Base-by-base conservation (phyloP, 116 monocot species). In the Iris pallida region DNA sequence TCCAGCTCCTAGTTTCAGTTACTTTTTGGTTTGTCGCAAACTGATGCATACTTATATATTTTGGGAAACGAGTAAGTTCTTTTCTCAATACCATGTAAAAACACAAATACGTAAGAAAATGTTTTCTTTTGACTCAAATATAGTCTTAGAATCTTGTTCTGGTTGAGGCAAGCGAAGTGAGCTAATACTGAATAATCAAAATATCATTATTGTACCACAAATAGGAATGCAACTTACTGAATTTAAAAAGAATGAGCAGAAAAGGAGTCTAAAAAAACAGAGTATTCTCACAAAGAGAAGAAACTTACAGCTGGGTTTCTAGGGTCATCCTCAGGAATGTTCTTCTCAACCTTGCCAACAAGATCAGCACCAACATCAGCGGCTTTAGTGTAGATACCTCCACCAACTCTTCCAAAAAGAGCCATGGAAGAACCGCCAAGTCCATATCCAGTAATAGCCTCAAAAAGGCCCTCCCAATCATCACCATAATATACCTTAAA, bases 391-490 rank as follows among this genome's bases (percentile, higher is more conserved):
- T 95, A 95, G 19, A 95, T 95, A 52, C 91, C 95, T 42, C 95
- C 95, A 45, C 84, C 95, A 53, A 95, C 91, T 89, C 91, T 86
- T 3, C 89, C 95, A 65, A 95, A 95, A 30, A 95, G 86, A 71
- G 95, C 95, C 95, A 95, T 95, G 56, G 95, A 95, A 20, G 95
- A 95, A 1, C 95, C 95, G 64, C 95, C 95, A 75, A 95, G 91
- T 6, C 95, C 91, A 76, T 95, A 95, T 45, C 95, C 95, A 72
- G 91, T 91, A 65, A 91, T 95, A 54, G 84, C 63, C 74, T 95
- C 95, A 77, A 86, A 95, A 45, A 95, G 86, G 16, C 95, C 95
- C 62, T 95, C 95, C 91, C 89, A 95, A 57, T 95, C 95, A 30
- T 89, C 82, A 56, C 95, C 91, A 74, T 91, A 95, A 66, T 95